Base-by-base conservation (phyloP, 2,329 filamentous ascomycete species). In the Colletotrichum magnum region DNA sequence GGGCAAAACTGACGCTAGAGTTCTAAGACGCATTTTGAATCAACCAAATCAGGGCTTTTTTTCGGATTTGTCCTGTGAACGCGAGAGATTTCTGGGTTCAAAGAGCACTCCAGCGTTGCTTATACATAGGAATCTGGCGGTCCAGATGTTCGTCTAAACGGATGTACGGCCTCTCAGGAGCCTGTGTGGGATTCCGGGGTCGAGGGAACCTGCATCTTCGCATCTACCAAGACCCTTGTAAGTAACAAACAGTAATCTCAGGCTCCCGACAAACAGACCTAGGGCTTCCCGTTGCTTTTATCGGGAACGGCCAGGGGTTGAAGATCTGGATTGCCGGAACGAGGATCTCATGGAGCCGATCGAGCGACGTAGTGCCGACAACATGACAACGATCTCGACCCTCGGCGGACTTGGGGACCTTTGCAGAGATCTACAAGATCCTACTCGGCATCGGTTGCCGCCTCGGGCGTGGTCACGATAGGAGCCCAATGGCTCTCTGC, bases 121-220 rank as follows among this genome's bases (percentile, higher is more conserved):
- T 43, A 21, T 59, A 45, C 41, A 69, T 69, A 66, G 9, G 16
- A 28, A 36, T 6, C 28, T 12, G 52, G 28, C 24, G 1, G 6
- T 6, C 15, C 21, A n/a, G 24, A 7, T 3, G 12, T 6, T 41
- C 15, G 15, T 18, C n/a, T 7, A 15, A 39, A 13, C 15, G 32
- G 24, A 43, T 39, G 48, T 24, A 16, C n/a, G 51, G 54, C 50
- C 3, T 41, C 28, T 41, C 28, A 51, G 32, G 26, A 47, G 26
- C 32, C 16, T 41, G 57, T 69, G 61, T 56, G 41, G 21, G 18
- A 65, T 56, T 41, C 48, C 50, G 39, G 54, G 47, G 13, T 41
- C 12, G 50, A 59, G 66, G 61, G 41, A 54, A 58, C 61, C 50
- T 69, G 66, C 66, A 69, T 56, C 16, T 58, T 45, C 21, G n/a